Conservation (phyloP, 805 yeast species). For the Maudiozyma serrabonitensis region DNA sequence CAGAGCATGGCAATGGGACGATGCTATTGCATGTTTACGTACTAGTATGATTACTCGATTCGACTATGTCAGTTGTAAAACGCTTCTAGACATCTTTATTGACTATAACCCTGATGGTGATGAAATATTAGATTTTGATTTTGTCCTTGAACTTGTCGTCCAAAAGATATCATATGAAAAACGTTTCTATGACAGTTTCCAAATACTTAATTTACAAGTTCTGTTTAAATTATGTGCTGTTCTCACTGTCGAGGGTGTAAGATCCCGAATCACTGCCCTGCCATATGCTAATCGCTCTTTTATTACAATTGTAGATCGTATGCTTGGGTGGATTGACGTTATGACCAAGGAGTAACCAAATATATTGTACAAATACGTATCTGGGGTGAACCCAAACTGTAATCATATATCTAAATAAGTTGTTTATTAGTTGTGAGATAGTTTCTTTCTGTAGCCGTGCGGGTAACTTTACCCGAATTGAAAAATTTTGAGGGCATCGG, state of each 20-base stretch:
- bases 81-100: constrained; percentile 36
- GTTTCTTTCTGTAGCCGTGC: background rate
- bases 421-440: background rate
- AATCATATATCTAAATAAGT: background rate
- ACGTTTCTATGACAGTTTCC: constrained; percentile 56
- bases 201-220: constrained; percentile 34
- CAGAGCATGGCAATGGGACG: constrained; percentile 39
- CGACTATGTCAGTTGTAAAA: constrained; percentile 48
- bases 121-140: constrained; percentile 25
- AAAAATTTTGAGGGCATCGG: background rate
- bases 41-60: constrained; percentile 50
- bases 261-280: constrained; percentile 14
- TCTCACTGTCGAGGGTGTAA: constrained; percentile 15
- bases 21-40: constrained; percentile 43
- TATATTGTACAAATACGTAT: background rate
- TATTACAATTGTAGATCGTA: constrained; percentile 8
- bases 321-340: constrained; percentile 17
- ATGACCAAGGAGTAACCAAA: constrained; percentile 2
- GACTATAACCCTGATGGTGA: constrained; percentile 2
- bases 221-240: constrained; percentile 31
- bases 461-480: background rate
- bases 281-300: constrained; percentile 6
- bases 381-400: background rate
- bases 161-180: constrained; percentile 51
- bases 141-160: constrained; percentile 35